A percentile compares a stretch with the other conserved stretches of the same genome.
These are phyloP conservation scores for Salix koriyanagi DNA, from an alignment of 345 rosid species.

Conservation along the genomic window DNA sequence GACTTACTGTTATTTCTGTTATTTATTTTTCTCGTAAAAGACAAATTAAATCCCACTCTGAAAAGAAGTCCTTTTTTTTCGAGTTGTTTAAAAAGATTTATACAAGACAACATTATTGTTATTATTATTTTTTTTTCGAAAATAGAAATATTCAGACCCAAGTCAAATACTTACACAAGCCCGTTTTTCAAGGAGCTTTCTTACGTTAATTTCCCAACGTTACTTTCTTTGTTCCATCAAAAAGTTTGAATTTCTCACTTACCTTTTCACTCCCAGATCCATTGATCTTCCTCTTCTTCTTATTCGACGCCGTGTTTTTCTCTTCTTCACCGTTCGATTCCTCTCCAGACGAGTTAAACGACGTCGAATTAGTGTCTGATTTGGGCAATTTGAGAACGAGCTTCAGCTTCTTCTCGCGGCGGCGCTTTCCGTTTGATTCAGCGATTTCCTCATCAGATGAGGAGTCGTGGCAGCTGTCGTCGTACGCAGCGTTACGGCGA, in stretches of 20 bases:
- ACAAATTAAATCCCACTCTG: conserved; percentile 13
- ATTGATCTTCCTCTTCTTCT: conserved; percentile 46
- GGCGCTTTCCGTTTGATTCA: conserved; percentile 3
- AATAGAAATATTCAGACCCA: neutral
- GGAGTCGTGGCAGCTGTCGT: neutral
- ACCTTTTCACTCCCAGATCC: conserved; percentile 48
- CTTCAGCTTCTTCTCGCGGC: conserved; percentile 19
- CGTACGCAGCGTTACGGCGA: conserved; percentile 30
- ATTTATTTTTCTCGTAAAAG: conserved; percentile 1
- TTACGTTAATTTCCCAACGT: neutral
- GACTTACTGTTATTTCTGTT: neutral
- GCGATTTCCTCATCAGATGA: conserved; percentile 1
- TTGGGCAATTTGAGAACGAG: conserved; percentile 20
- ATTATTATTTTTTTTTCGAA: neutral
- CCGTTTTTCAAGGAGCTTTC: conserved; percentile 47
- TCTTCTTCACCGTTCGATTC: conserved; percentile 28
- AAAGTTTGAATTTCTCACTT: neutral
- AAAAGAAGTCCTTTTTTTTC: neutral
- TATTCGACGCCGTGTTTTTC: conserved; percentile 13
- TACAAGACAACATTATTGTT: neutral
- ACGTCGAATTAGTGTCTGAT: conserved; percentile 18
- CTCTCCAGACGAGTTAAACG: conserved; percentile 22
- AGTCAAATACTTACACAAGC: conserved; percentile 25
- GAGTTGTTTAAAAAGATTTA: neutral
- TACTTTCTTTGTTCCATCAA: neutral